Evolutionary conservation across 208 protist species (phyloP), one percentile per base, ranked within the genome.

Genomic region (Vickermania ingenoplastis): DNA sequence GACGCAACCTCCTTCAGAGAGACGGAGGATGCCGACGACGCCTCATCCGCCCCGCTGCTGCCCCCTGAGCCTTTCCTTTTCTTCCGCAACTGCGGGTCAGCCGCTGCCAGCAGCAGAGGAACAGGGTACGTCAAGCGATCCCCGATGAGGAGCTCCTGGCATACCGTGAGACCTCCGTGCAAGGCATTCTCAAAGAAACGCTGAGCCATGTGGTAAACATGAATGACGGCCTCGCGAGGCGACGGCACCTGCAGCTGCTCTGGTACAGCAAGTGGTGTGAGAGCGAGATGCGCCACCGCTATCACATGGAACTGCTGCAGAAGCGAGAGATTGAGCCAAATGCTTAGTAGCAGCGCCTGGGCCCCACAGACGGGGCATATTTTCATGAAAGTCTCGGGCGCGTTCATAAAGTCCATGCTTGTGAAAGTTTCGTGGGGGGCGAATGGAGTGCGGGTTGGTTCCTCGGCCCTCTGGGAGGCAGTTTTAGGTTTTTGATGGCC

Each of bases 281-380:
- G 53, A 50, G 41, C 61, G 30, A 66, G 63, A 29, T 71, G 53
- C 14, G 69, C 56, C 1, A 36, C 13, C 24, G 68, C 75, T 23
- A 79, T n/a, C 53, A 79, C 45, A n/a, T 71, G 59, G 17, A 89
- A 57, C 0, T 76, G 65, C 54, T 75, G 75, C 57, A 85, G 30
- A 11, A 78, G 60, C 41, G 67, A 63, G 31, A 83, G n/a, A n/a
- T 41, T 52, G 30, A 79, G 31, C 77, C 77, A 83, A 27, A 13
- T 50, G 31, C 65, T 56, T 50, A 76, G 45, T 17, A 85, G 1
- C 17, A 78, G 61, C 26, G 76, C 56, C 62, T 89, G 69, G 4
- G 69, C 72, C 14, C 65, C 67, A 72, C 78, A 89, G 23, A 85
- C 55, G 2, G 77, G 31, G 51, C 81, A 84, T 3, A 49, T 52